A percentile compares a stretch with the other conserved stretches of the same genome.
These are phyloP conservation scores for Hypoxylon trugodes DNA, from an alignment of 495 filamentous ascomycete species.

Conservation along the genomic window DNA sequence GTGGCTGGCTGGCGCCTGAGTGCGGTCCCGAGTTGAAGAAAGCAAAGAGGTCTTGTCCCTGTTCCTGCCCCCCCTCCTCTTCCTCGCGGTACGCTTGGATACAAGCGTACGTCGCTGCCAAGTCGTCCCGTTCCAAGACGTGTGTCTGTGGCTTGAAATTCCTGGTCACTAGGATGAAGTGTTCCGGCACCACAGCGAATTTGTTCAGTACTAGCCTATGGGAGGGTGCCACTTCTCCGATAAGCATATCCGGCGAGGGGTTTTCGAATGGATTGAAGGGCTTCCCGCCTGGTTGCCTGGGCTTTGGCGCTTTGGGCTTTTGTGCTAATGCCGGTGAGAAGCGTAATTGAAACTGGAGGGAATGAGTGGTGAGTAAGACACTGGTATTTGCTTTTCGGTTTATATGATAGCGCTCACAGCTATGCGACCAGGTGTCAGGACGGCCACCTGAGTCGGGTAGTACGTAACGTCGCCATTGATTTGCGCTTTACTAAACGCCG, in stretches of 20 bases:
- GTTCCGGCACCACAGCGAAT: slow-evolving; percentile 79
- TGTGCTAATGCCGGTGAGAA: slow-evolving; percentile 79
- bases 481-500: slow-evolving; percentile 62
- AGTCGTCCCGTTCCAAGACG: slow-evolving; percentile 70
- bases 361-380: background rate
- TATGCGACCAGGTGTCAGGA: slow-evolving; percentile 62
- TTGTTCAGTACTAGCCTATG: slow-evolving; percentile 83
- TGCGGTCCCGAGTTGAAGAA: slow-evolving; percentile 85
- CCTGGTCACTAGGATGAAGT: slow-evolving; percentile 80
- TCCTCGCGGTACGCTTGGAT: slow-evolving; percentile 64
- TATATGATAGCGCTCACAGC: slow-evolving; percentile 51
- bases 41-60: slow-evolving; percentile 66
- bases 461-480: slow-evolving; percentile 64
- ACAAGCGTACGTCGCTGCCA: slow-evolving; percentile 71
- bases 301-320: slow-evolving; percentile 66
- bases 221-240: slow-evolving; percentile 63
- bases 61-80: too few relatives aligned
- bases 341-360: slow-evolving; percentile 70
- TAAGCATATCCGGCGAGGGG: slow-evolving; percentile 67
- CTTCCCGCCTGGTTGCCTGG: slow-evolving; percentile 46
- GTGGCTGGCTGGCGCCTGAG: slow-evolving; percentile 82
- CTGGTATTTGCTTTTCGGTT: background rate
- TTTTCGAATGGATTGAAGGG: slow-evolving; percentile 77
- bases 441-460: slow-evolving; percentile 65
- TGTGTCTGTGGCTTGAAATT: slow-evolving; percentile 73